Conservation (phyloP, 805 yeast species). For the Komagataella pseudopastoris region DNA sequence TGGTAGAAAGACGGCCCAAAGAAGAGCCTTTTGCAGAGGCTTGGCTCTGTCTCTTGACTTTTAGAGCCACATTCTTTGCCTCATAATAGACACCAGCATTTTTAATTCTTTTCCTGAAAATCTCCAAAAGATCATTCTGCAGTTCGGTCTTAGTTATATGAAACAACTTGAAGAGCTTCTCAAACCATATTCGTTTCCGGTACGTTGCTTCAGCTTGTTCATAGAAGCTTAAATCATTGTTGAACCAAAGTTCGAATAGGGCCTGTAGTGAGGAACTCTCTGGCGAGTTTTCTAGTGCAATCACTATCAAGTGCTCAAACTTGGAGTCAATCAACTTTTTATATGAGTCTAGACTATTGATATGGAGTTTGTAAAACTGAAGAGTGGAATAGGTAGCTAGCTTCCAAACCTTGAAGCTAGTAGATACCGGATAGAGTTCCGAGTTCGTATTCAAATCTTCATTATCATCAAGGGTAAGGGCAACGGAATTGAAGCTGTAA, state of each 20-base stretch:
- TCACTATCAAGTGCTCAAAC: constrained; percentile 4
- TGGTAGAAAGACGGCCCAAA: neutral
- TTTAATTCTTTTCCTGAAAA: constrained; percentile 15
- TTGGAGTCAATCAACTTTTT: neutral
- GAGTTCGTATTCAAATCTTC: constrained; percentile 10
- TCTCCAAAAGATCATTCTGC: constrained; percentile 9
- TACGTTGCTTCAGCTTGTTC: constrained; percentile 1
- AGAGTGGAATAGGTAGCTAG: constrained; percentile 15
- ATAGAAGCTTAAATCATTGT: constrained; percentile 5
- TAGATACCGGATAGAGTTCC: constrained; percentile 19
- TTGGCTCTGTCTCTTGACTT: neutral
- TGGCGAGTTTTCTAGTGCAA: constrained; percentile 16
- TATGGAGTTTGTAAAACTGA: constrained; percentile 15
- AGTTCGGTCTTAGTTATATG: constrained; percentile 11
- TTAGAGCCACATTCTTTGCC: neutral
- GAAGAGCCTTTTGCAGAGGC: neutral
- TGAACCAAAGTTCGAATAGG: constrained; percentile 11
- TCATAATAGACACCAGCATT: constrained; percentile 17
- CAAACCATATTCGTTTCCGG: constrained; percentile 14
- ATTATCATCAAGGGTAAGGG: constrained; percentile 11
- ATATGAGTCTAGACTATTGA: neutral
- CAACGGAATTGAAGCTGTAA: constrained; percentile 9
- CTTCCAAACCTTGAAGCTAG: constrained; percentile 13
- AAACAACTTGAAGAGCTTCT: constrained; percentile 13
- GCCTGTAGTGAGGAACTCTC: constrained; percentile 8